phyloP scores from a whole-genome alignment of 116 monocot species.

The Trichopus zeylanicus region DNA sequence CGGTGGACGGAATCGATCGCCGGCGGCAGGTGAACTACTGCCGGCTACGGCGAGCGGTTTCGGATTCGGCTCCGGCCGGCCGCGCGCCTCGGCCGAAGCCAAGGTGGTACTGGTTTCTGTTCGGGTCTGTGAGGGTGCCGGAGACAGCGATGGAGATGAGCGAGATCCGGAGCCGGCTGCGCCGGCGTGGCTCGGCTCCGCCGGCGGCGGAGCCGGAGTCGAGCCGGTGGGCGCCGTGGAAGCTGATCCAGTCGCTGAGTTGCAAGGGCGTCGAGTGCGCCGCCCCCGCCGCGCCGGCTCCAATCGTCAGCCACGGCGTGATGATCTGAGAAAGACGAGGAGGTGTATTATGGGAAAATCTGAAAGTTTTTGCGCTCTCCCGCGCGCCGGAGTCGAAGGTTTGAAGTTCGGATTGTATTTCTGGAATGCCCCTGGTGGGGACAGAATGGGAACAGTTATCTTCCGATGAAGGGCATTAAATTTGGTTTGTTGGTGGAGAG shows the following conservation, averaged over 20 bases:
- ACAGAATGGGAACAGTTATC: neutral
- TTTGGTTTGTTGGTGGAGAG: neutral
- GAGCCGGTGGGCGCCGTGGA: constrained; percentile 16
- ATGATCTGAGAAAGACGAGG: too few relatives aligned
- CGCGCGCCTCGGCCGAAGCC: neutral
- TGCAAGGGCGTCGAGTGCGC: constrained; percentile 17
- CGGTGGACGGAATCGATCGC: neutral
- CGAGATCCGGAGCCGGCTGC: constrained; percentile 25
- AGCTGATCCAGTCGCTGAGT: constrained; percentile 20
- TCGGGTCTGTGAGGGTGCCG: constrained; percentile 28
- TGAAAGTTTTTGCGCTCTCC: neutral
- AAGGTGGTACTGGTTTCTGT: constrained; percentile 23
- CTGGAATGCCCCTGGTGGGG: neutral
- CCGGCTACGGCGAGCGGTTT: neutral
- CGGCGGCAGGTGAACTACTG: neutral
- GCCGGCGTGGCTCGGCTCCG: constrained; percentile 3
- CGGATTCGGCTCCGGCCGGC: neutral
- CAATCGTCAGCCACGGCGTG: neutral
- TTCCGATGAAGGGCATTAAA: neutral
- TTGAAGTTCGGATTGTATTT: neutral
- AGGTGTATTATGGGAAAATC: neutral
- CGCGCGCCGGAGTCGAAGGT: neutral
- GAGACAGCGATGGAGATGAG: constrained; percentile 27
- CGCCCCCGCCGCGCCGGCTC: constrained; percentile 6
- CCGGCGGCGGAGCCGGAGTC: neutral